These are phyloP conservation scores for Endogone sp. DNA, from an alignment of 192 early-diverging fungal species.

Conservation along the genomic window DNA sequence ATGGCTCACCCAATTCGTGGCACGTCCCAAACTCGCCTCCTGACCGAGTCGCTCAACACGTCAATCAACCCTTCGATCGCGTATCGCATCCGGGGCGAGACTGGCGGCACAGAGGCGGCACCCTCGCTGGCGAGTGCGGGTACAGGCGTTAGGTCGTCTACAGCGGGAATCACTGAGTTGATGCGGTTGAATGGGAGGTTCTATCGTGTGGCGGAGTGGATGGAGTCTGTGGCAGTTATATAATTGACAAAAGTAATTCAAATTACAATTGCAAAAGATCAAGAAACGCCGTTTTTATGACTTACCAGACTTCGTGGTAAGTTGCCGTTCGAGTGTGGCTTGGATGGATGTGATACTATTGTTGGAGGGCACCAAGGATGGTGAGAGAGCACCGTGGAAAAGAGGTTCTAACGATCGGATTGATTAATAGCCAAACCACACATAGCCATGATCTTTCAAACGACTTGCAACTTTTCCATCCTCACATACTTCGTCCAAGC, in stretches of 20 bases:
- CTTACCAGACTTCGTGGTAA: not conserved
- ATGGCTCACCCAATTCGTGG: conserved; percentile 35
- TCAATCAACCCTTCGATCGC: conserved; percentile 33
- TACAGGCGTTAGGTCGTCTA: conserved; percentile 11
- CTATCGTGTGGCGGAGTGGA: conserved; percentile 7
- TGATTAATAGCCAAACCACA: not conserved
- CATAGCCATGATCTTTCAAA: not conserved
- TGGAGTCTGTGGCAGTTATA: not conserved
- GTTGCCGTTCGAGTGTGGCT: not conserved
- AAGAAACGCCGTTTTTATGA: too few relatives aligned
- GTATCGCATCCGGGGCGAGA: conserved; percentile 32
- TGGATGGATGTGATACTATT: not conserved
- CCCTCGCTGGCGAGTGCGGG: conserved; percentile 15
- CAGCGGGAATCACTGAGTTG: conserved; percentile 27
- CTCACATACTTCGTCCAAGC: not conserved
- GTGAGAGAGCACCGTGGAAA: not conserved
- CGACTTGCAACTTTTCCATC: not conserved
- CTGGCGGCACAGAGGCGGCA: conserved; percentile 18
- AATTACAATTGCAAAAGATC: not conserved
- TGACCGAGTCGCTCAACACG: conserved; percentile 42
- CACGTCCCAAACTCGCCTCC: conserved; percentile 41
- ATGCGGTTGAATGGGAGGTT: conserved; percentile 42
- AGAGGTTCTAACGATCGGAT: not conserved
- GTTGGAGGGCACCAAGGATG: not conserved
- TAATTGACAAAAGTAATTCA: not conserved